Conservation (phyloP, 129 eudicot genomes). For the Helichrysum umbraculigerum region DNA sequence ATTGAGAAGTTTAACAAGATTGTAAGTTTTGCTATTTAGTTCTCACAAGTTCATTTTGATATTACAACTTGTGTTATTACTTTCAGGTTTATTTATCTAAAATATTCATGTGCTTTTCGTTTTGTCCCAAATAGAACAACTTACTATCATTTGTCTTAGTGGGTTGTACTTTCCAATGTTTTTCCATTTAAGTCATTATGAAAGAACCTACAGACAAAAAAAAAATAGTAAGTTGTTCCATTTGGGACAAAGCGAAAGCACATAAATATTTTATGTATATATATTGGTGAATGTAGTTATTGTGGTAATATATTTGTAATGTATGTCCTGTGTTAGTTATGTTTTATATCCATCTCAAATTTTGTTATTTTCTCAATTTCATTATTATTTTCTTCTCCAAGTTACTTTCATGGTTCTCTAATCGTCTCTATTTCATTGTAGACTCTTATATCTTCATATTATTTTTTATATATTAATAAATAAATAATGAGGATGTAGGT, state of each 20-base stretch:
- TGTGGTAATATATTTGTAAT: not conserved
- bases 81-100: not conserved
- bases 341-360: not conserved
- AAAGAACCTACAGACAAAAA: not conserved
- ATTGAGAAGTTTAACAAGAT: conserved; percentile 86
- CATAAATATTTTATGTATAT: not conserved
- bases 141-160: not conserved
- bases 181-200: not conserved
- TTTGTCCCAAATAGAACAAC: not conserved
- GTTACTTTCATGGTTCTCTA: conserved; percentile 17
- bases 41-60: not conserved
- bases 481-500: conserved; percentile 42
- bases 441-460: not conserved
- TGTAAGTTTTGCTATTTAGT: conserved; percentile 50
- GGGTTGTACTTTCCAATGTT: not conserved
- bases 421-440: conserved; percentile 11
- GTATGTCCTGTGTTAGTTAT: not conserved
- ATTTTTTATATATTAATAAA: not conserved
- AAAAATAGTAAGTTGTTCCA: not conserved
- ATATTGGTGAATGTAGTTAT: not conserved
- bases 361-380: not conserved
- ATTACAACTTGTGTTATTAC: conserved; percentile 2
- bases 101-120: not conserved
- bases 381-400: conserved; percentile 5
- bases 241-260: not conserved